Evolutionary conservation across 108 stramenopile genomes (phyloP), one percentile per base, ranked within the genome.

Genomic region (Pelagomonas calceolata): DNA sequence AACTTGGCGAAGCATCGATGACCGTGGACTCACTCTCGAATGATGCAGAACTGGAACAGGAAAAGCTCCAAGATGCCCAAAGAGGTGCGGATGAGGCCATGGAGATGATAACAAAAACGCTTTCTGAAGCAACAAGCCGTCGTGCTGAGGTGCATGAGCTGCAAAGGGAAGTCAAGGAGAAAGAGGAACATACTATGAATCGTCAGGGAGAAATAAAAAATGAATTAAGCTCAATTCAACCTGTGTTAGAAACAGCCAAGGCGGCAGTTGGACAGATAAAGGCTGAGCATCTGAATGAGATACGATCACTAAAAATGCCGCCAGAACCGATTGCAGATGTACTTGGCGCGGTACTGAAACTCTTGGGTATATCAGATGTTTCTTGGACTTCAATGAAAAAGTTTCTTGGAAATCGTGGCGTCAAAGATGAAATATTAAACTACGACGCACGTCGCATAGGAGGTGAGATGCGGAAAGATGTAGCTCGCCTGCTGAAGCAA

Each of bases 31-130:
- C 80, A 30, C 80, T 87, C 35, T 70, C 66, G 44, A 76, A 66
- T 7, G 75, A 78, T n/a, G 86, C 85, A 16, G 80, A 60, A 33
- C 64, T 46, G 32, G 79, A 86, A 64, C 44, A 80, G 60, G 74
- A 66, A n/a, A 73, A 81, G 51, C 73, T 87, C 29, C 37, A 75
- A 32, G 68, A 66, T 0, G 83, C 83, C n/a, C 85, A 86, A 73
- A 68, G 65, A 9, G 83, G 76, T 0, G 86, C 86, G 0, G 85
- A 87, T 46, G 66, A 33, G 39, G 85, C 86, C 16, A 87, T 87
- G 86, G 80, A 85, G 33, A 77, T 80, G 66, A 87, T 87, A 80
- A 85, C 82, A 1, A 79, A 75, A 17, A 83, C 86, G 5, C 76
- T 87, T 14, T 36, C 73, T 9, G 76, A 73, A 15, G 84, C 86